These are phyloP conservation scores for Adansonia grandidieri DNA, from an alignment of 441 rosid species.

Conservation along the genomic window DNA sequence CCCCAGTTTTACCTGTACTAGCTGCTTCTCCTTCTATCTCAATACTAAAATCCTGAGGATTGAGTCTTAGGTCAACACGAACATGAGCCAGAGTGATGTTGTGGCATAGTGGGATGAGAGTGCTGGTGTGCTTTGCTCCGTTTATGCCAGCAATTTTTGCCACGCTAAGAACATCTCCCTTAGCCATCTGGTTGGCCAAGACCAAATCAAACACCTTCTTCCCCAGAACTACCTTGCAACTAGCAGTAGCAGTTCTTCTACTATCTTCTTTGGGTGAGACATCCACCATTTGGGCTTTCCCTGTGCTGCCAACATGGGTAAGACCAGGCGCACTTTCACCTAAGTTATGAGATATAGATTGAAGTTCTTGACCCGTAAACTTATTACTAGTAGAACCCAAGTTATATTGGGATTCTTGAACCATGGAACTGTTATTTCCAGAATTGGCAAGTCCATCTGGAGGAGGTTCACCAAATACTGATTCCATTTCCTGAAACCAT, in stretches of 20 bases:
- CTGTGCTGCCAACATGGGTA: constrained; percentile 61
- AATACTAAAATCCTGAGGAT: constrained; percentile 63
- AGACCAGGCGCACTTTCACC: constrained; percentile 36
- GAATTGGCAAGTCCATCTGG: constrained; percentile 45
- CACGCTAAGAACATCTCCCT: constrained; percentile 92
- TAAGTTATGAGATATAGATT: constrained; percentile 24
- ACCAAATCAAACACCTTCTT: constrained; percentile 77
- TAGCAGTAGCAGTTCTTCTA: constrained; percentile 74
- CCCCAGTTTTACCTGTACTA: constrained; percentile 82
- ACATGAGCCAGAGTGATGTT: constrained; percentile 70
- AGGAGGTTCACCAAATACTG: constrained; percentile 73
- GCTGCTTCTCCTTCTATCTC: constrained; percentile 83
- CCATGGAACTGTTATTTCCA: constrained; percentile 21
- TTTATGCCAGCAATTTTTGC: constrained; percentile 88
- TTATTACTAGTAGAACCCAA: constrained; percentile 29
- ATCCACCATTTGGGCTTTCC: constrained; percentile 94
- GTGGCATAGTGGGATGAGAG: constrained; percentile 82
- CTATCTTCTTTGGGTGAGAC: constrained; percentile 72
- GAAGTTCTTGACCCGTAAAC: constrained; percentile 29
- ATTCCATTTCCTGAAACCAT: constrained; percentile 74
- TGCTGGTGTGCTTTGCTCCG: constrained; percentile 87
- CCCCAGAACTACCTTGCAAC: constrained; percentile 74
- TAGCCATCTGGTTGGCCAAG: constrained; percentile 73
- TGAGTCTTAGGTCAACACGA: constrained; percentile 64
- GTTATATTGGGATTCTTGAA: constrained; percentile 42